These are phyloP conservation scores for Cephalotrichum gorgonifer DNA, from an alignment of 2,329 filamentous ascomycete species.

Conservation along the genomic window DNA sequence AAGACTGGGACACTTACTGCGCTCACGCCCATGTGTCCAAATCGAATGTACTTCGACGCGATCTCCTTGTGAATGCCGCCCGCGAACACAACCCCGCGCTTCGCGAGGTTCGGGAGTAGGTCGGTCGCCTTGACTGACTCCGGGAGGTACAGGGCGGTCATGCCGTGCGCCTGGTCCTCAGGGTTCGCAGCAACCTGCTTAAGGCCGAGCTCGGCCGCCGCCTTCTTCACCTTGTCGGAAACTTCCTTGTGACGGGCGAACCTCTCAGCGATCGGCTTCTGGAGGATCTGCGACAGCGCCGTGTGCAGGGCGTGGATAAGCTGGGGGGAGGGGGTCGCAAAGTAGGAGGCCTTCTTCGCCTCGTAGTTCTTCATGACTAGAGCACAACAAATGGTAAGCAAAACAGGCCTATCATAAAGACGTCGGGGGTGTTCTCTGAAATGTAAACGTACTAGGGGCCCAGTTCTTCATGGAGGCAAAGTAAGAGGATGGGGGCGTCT, in stretches of 20 bases:
- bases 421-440: constrained; percentile 6
- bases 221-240: constrained; percentile 79
- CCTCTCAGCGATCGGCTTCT: constrained; percentile 68
- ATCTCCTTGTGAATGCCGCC: constrained; percentile 95
- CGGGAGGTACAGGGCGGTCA: constrained; percentile 95
- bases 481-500: constrained; percentile 75
- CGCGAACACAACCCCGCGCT: constrained; percentile 87
- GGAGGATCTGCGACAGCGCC: constrained; percentile 72
- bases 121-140: constrained; percentile 73
- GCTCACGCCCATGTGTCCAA: constrained; percentile 96
- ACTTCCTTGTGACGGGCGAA: constrained; percentile 72
- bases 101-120: constrained; percentile 72
- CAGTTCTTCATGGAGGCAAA: constrained; percentile 97
- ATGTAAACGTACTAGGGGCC: constrained; percentile 62
- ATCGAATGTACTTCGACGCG: constrained; percentile 83
- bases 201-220: constrained; percentile 69
- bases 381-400: constrained; percentile 6
- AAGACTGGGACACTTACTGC: constrained; percentile 43
- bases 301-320: constrained; percentile 89
- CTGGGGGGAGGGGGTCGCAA: constrained; percentile 92
- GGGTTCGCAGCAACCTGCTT: constrained; percentile 77
- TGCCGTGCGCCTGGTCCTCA: constrained; percentile 89
- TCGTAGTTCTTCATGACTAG: constrained; percentile 98
- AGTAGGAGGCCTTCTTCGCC: constrained; percentile 94
- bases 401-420: background rate